Conservation (phyloP, 352 stramenopile genomes). For the Aphanomyces astaci region DNA sequence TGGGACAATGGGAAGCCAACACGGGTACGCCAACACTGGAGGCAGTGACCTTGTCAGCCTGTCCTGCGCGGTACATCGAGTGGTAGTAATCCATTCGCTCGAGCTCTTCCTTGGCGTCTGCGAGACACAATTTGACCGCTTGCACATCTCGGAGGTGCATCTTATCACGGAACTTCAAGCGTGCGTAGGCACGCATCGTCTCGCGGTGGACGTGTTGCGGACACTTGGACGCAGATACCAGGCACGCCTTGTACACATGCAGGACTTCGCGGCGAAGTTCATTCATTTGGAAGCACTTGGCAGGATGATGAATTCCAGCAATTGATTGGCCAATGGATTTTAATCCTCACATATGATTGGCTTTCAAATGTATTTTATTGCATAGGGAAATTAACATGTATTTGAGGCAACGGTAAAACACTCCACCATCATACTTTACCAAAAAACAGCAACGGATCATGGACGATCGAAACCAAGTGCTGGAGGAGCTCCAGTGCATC, state of each 20-base stretch:
- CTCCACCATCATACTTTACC: too few species aligned
- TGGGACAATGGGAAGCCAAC: conserved; percentile 8
- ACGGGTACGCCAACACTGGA: background rate
- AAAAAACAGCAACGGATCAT: background rate
- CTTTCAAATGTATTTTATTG: background rate
- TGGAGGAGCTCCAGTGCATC: conserved; percentile 17
- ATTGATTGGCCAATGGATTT: background rate
- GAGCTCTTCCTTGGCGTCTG: conserved; percentile 63
- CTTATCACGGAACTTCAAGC: conserved; percentile 71
- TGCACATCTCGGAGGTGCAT: conserved; percentile 39
- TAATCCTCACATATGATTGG: too few species aligned
- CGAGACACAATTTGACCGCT: conserved; percentile 45
- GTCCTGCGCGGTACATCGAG: conserved; percentile 63
- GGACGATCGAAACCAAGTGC: conserved; percentile 5
- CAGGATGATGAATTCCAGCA: background rate
- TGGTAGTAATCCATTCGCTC: conserved; percentile 84
- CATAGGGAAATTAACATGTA: too few species aligned
- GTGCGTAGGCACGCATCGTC: conserved; percentile 76
- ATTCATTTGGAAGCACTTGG: conserved; percentile 22
- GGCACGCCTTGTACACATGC: conserved; percentile 57
- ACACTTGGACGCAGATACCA: conserved; percentile 63
- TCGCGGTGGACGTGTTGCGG: conserved; percentile 73
- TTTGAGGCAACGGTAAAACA: too few species aligned
- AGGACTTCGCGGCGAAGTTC: conserved; percentile 36
- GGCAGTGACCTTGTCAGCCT: conserved; percentile 27